These are phyloP conservation scores for Musa itinerans DNA, from an alignment of 176 grass and related monocot species.

Conservation along the genomic window DNA sequence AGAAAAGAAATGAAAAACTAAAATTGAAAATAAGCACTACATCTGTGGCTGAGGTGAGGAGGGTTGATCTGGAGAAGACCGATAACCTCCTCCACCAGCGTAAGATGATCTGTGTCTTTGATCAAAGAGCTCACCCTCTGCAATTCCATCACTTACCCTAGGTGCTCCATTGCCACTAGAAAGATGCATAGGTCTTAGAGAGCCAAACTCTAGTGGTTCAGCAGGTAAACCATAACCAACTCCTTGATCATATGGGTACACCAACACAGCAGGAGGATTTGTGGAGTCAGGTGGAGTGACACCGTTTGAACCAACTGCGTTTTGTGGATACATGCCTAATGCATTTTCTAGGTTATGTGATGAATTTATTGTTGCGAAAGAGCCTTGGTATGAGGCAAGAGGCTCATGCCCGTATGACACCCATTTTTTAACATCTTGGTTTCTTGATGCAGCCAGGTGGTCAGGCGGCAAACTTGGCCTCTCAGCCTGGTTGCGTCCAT, in stretches of 20 bases:
- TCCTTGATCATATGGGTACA: constrained; percentile 43
- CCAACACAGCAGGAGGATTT: constrained; percentile 39
- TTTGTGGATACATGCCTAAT: constrained; percentile 37
- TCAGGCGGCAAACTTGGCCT: constrained; percentile 39
- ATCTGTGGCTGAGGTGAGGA: constrained; percentile 51
- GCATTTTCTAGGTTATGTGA: constrained; percentile 15
- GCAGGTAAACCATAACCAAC: constrained; percentile 31
- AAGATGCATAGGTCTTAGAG: constrained; percentile 40
- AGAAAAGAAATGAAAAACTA: neutral
- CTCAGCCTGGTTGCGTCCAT: constrained; percentile 50
- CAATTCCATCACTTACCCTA: constrained; percentile 15
- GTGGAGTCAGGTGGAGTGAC: constrained; percentile 20
- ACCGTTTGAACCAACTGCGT: constrained; percentile 38
- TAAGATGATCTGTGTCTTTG: constrained; percentile 34
- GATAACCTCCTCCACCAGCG: constrained; percentile 26
- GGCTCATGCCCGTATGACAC: constrained; percentile 57
- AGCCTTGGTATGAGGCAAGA: constrained; percentile 28
- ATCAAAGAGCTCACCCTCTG: constrained; percentile 39
- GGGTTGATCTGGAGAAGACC: constrained; percentile 64
- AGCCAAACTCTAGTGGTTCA: constrained; percentile 60
- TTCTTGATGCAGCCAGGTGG: constrained; percentile 34
- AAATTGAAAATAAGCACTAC: constrained; percentile 25
- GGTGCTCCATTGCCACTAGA: constrained; percentile 30
- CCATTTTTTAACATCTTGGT: constrained; percentile 53
- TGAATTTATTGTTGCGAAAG: constrained; percentile 39